Evolutionary conservation across 2,329 filamentous ascomycete genomes (phyloP).

Genomic region (Verticillium dahliae): DNA sequence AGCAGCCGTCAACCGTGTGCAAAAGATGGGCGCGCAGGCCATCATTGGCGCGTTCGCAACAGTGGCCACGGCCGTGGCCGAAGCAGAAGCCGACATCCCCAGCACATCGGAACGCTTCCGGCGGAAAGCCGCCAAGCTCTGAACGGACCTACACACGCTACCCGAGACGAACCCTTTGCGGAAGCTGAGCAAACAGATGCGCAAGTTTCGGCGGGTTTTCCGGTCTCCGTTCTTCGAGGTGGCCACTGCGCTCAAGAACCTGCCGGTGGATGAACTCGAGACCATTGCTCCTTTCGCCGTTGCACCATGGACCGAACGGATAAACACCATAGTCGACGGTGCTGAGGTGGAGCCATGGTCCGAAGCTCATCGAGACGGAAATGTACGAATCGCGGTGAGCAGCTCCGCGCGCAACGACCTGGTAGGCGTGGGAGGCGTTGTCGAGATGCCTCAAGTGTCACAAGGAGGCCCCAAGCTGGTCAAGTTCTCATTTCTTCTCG

Average conservation of each 20-base stretch:
- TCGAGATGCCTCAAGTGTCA: background rate
- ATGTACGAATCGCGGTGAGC: conserved; percentile 10
- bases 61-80: conserved; percentile 12
- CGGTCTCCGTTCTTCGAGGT: background rate
- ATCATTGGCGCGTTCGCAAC: conserved; percentile 12
- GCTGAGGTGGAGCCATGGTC: background rate
- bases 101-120: conserved; percentile 9
- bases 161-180: conserved; percentile 5
- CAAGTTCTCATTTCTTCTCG: conserved; percentile 11
- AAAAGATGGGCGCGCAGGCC: conserved; percentile 10
- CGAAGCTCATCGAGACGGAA: background rate
- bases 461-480: conserved; percentile 4
- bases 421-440: conserved; percentile 11
- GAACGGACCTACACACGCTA: conserved; percentile 4
- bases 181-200: background rate
- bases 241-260: conserved; percentile 12
- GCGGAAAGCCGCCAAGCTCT: conserved; percentile 7
- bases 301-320: conserved; percentile 5
- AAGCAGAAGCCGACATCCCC: conserved; percentile 14
- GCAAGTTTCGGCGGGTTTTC: background rate
- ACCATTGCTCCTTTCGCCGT: conserved; percentile 8
- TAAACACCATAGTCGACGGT: conserved; percentile 4
- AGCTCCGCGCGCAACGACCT: conserved; percentile 11
- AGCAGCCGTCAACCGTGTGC: conserved; percentile 5
- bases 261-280: conserved; percentile 4